Conservation (phyloP, 1,284 basidiomycete species). For the Ustilago vetiveriae region DNA sequence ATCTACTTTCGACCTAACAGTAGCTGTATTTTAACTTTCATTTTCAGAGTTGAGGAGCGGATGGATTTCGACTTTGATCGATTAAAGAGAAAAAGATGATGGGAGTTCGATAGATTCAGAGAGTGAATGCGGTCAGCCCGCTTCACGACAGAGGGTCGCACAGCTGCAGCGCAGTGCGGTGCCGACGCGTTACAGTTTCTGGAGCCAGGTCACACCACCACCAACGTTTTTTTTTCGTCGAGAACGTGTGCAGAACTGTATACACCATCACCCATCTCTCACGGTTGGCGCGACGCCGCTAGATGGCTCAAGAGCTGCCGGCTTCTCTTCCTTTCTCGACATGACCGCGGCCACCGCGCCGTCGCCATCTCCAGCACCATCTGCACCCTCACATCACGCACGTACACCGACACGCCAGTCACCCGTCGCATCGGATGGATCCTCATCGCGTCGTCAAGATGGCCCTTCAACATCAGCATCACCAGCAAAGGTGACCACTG, state of each 20-base stretch:
- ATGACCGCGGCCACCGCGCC: constrained; percentile 50
- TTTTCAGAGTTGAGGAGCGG: neutral
- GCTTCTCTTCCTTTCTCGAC: constrained; percentile 1
- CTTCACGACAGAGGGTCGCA: neutral
- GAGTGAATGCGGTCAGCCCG: too few species aligned
- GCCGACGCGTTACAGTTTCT: constrained; percentile 50
- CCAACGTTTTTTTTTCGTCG: constrained; percentile 15
- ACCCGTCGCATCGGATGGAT: constrained; percentile 15
- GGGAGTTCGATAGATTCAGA: too few species aligned
- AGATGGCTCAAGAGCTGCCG: constrained; percentile 3
- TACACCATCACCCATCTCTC: constrained; percentile 26
- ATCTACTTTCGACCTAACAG: too few species aligned
- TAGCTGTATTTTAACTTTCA: neutral
- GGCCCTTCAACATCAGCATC: constrained; percentile 30
- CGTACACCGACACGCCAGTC: constrained; percentile 29
- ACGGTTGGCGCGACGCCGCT: constrained; percentile 1
- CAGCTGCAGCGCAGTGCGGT: constrained; percentile 13
- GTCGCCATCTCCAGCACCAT: constrained; percentile 45
- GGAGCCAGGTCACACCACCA: constrained; percentile 42
- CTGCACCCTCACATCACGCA: constrained; percentile 29
- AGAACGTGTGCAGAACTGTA: constrained; percentile 20
- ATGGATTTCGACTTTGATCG: constrained; percentile 4
- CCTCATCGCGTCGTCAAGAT: constrained; percentile 44
- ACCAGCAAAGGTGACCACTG: constrained; percentile 17
- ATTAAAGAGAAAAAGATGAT: too few species aligned